phyloP scores from a whole-genome alignment of 2,329 filamentous ascomycete genomes.

The Arthrobotrys iridis region DNA sequence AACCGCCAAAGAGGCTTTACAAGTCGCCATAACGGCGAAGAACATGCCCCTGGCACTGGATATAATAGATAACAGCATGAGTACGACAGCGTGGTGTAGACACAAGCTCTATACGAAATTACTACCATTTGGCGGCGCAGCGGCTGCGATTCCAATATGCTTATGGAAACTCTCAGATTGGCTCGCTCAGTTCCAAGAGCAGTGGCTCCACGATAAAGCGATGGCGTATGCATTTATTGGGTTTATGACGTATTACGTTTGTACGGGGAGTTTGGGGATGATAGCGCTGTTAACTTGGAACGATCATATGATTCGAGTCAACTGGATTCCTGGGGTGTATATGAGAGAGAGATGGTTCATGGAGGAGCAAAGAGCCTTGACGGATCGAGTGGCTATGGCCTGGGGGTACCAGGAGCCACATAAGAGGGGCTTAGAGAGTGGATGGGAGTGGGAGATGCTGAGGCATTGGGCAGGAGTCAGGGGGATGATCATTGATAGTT shows the following conservation, averaged over 20 bases:
- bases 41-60: slow-evolving; percentile 81
- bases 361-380: slow-evolving; percentile 86
- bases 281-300: slow-evolving; percentile 87
- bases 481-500: slow-evolving; percentile 89
- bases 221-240: slow-evolving; percentile 82
- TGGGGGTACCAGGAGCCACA: slow-evolving; percentile 90
- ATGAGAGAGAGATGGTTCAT: slow-evolving; percentile 83
- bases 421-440: slow-evolving; percentile 88
- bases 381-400: slow-evolving; percentile 84
- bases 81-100: slow-evolving; percentile 72
- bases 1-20: slow-evolving; percentile 77
- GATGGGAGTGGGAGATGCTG: slow-evolving; percentile 86
- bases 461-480: slow-evolving; percentile 83
- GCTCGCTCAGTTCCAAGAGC: slow-evolving; percentile 73
- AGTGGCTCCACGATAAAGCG: slow-evolving; percentile 79
- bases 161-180: slow-evolving; percentile 77
- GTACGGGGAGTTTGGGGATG: slow-evolving; percentile 81
- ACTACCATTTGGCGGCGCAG: slow-evolving; percentile 69
- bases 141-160: slow-evolving; percentile 70
- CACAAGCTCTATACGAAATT: slow-evolving; percentile 74
- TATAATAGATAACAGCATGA: slow-evolving; percentile 76
- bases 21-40: slow-evolving; percentile 80
- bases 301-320: slow-evolving; percentile 93
- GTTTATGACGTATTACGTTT: slow-evolving; percentile 82
- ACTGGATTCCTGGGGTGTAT: slow-evolving; percentile 84